phyloP scores from a whole-genome alignment of 2,329 filamentous ascomycete genomes.

The Aspergillus piperis region DNA sequence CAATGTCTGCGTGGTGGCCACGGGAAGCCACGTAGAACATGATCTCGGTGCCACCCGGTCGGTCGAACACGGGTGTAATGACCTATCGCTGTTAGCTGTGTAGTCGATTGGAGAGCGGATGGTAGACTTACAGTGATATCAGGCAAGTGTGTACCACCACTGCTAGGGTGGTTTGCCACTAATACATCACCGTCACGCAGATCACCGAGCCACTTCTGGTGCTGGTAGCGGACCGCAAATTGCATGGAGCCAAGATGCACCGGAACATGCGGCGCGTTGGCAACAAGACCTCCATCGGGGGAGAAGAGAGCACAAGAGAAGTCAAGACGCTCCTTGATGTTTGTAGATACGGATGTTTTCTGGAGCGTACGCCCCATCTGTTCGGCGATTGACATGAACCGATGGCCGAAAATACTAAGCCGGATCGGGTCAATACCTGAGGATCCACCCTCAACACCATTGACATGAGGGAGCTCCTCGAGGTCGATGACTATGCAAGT shows the following conservation, averaged over 20 bases:
- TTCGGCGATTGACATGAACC: slow-evolving; percentile 62
- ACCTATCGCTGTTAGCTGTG: slow-evolving; percentile 38
- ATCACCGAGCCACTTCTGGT: slow-evolving; percentile 76
- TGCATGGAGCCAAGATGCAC: slow-evolving; percentile 83
- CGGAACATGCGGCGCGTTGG: slow-evolving; percentile 71
- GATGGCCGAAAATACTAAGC: slow-evolving; percentile 57
- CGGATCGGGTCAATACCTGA: slow-evolving; percentile 52
- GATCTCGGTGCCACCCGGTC: slow-evolving; percentile 63
- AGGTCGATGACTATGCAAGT: slow-evolving; percentile 91
- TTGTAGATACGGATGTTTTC: slow-evolving; percentile 60
- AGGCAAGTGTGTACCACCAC: slow-evolving; percentile 78
- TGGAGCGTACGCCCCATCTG: slow-evolving; percentile 61
- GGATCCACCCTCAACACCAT: slow-evolving; percentile 17
- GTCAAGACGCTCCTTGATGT: slow-evolving; percentile 83
- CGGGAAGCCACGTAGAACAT: slow-evolving; percentile 80
- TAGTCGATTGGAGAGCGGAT: neutral
- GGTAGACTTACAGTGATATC: slow-evolving; percentile 68
- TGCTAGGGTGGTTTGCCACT: slow-evolving; percentile 82
- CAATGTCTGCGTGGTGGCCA: slow-evolving; percentile 82
- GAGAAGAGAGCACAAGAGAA: slow-evolving; percentile 84
- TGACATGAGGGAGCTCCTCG: slow-evolving; percentile 50
- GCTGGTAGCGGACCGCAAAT: slow-evolving; percentile 77
- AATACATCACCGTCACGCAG: slow-evolving; percentile 78
- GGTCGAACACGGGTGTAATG: slow-evolving; percentile 74
- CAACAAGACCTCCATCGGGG: slow-evolving; percentile 70